Evolutionary conservation across 192 early-diverging fungal genomes (phyloP).

Genomic region (Coemansia sp.): DNA sequence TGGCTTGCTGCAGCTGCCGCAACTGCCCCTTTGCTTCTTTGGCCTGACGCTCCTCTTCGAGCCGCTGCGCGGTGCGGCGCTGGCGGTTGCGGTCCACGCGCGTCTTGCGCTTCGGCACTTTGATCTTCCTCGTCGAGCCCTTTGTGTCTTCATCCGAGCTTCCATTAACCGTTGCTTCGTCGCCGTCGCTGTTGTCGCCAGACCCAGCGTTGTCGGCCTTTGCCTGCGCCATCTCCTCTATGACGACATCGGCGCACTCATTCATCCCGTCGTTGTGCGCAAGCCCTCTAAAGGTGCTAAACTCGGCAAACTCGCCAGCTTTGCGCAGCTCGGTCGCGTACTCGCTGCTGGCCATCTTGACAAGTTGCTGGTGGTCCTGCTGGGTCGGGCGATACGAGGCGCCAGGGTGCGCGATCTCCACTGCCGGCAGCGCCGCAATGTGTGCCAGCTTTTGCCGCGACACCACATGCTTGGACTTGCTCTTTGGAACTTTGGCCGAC

Average conservation of each 20-base stretch:
- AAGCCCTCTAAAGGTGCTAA: conserved; percentile 9
- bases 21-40: conserved; percentile 43
- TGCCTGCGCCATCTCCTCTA: conserved; percentile 24
- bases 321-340: conserved; percentile 49
- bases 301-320: conserved; percentile 9
- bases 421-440: conserved; percentile 54
- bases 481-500: background rate
- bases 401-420: conserved; percentile 76
- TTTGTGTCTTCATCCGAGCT: conserved; percentile 7
- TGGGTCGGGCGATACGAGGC: conserved; percentile 86
- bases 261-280: conserved; percentile 11
- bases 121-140: no score
- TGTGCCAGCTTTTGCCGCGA: conserved; percentile 26
- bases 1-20: conserved; percentile 53
- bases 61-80: conserved; percentile 34
- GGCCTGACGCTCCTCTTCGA: conserved; percentile 32
- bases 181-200: conserved; percentile 13
- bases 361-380: conserved; percentile 70
- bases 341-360: conserved; percentile 58
- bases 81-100: conserved; percentile 57
- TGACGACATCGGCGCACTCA: conserved; percentile 29
- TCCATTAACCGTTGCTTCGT: conserved; percentile 4
- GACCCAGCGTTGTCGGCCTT: conserved; percentile 13
- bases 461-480: background rate
- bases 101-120: conserved; percentile 56